A percentile compares a stretch with the other conserved stretches of the same genome.
Conservation (phyloP, 306 rosid genomes). For the Cucumis cinereus region DNA sequence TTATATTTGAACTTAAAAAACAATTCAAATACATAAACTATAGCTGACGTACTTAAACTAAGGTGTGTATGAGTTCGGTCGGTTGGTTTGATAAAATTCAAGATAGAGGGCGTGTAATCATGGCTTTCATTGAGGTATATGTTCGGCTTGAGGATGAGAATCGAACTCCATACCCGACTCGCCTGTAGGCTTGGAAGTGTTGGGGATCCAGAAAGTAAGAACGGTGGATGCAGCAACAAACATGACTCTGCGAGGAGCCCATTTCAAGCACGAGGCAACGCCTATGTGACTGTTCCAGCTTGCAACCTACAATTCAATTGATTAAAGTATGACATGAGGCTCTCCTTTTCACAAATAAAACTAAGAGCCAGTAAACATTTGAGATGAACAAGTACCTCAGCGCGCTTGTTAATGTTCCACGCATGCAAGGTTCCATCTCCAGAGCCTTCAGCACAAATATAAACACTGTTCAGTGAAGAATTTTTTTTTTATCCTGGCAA, state of each 20-base stretch:
- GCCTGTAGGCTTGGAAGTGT: conserved; percentile 25
- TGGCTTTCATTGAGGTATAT: conserved; percentile 16
- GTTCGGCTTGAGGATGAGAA: conserved; percentile 24
- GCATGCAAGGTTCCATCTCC: conserved; percentile 91
- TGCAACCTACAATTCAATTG: conserved; percentile 43
- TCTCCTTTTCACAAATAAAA: not conserved
- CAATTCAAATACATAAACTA: not conserved
- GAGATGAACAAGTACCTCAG: conserved; percentile 46
- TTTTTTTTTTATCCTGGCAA: not conserved
- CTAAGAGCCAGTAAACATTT: not conserved
- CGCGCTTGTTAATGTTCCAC: conserved; percentile 64
- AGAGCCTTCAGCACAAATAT: conserved; percentile 35
- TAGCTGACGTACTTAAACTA: not conserved
- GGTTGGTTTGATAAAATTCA: not conserved
- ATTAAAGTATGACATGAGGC: not conserved
- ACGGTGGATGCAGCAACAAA: conserved; percentile 83
- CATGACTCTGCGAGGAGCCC: conserved; percentile 96
- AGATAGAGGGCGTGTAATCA: not conserved
- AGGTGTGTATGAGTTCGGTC: not conserved
- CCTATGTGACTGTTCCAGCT: conserved; percentile 81
- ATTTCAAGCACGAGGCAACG: conserved; percentile 75
- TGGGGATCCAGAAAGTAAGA: conserved; percentile 86
- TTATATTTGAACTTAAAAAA: not conserved
- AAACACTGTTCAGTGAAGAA: not conserved
- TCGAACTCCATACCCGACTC: conserved; percentile 28